Conservation (phyloP, 495 filamentous ascomycete species). For the Barbatosphaeria neglecta region DNA sequence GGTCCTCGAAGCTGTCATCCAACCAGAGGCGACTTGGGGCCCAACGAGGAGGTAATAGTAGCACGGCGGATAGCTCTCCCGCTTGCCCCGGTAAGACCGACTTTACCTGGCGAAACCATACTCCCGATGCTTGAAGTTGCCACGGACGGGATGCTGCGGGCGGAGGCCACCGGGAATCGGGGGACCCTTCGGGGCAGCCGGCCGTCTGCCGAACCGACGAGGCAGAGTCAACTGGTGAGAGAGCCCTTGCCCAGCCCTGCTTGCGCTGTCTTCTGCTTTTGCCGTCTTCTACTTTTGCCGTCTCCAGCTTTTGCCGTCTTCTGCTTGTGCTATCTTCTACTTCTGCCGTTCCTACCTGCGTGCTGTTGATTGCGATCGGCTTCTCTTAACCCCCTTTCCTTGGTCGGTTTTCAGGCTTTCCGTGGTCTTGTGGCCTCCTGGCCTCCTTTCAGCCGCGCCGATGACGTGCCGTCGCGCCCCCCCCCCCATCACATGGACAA, state of each 20-base stretch:
- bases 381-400: no score
- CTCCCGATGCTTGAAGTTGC: no score
- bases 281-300: background rate
- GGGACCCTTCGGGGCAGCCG: background rate
- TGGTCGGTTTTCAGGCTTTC: background rate
- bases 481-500: background rate
- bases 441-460: background rate
- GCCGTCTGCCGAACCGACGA: background rate
- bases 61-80: background rate
- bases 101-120: no score
- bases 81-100: background rate
- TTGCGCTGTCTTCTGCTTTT: background rate
- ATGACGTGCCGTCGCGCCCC: background rate
- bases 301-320: background rate
- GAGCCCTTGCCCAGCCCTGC: background rate
- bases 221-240: background rate
- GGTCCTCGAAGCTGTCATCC: no score
- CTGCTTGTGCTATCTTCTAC: background rate
- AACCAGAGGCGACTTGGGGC: no score
- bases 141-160: constrained; percentile 1
- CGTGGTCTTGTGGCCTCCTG: no score
- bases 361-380: no score
- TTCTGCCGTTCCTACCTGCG: background rate
- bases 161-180: background rate
- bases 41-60: no score